Evolutionary conservation across 306 rosid genomes (phyloP), one percentile per base, ranked within the genome.

Genomic region (Arachis hypogaea): DNA sequence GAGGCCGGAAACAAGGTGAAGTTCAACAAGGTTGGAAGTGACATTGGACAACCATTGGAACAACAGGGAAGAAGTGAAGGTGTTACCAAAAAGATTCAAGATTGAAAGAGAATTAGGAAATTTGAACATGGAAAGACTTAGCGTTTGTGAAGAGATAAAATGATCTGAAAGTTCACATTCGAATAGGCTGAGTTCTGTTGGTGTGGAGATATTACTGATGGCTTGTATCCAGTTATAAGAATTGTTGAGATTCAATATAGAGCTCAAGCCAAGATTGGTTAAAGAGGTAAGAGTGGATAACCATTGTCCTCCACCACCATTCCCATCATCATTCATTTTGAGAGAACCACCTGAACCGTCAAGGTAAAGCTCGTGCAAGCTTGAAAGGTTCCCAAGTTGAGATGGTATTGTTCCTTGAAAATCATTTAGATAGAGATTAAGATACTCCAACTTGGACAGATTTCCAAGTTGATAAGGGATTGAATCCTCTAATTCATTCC

Each of bases 311-410:
- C 18, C 18, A 16, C 18, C 18, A 16, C 18, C 18, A 16, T 16
- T 16, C 18, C 18, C 18, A 36, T 68, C 68, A 45, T 0, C 50
- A 73, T 16, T 16, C 18, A 16, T 11, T 77, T 73, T 40, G 2
- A 75, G 71, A 66, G 16, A 45, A 11, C 3, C 0, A n/a, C 5
- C 0, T 10, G 0, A 9, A 59, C 43, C 16, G 8, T 59, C 57
- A 30, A 82, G 71, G 56, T 30, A 5, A 33, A 82, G 82, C 14
- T 55, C 5, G 0, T 68, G 66, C 57, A 82, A 78, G 9, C 9
- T 63, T 11, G 75, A 69, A 45, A 82, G 80, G 7, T 61, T 74
- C 36, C 83, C 82, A 8, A 81, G 81, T 54, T 81, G 76, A 49
- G 55, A 47, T 12, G 82, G 85, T 12, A 72, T 45, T 0, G 28